Percentiles rank a stretch among this genome's conserved stretches.
Conservation (phyloP, 331 rosid genomes). For the Quercus phellos region DNA sequence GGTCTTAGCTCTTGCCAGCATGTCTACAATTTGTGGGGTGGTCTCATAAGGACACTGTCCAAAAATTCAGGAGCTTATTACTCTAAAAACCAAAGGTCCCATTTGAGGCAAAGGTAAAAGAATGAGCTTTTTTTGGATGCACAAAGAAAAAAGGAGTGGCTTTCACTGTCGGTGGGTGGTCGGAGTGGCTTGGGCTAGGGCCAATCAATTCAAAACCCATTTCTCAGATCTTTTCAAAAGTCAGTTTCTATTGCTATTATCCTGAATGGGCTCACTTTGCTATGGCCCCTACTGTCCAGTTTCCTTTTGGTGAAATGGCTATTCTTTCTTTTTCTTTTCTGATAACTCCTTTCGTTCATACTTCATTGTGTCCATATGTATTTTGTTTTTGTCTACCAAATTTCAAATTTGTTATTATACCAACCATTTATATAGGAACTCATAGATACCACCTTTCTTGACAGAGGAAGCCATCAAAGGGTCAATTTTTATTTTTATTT, state of each 20-base stretch:
- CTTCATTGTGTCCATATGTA: slow-evolving; percentile 24
- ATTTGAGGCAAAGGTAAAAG: slow-evolving; percentile 7
- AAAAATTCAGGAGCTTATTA: slow-evolving; percentile 45
- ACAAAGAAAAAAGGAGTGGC: slow-evolving; percentile 8
- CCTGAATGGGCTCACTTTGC: slow-evolving; percentile 44
- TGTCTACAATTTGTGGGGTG: slow-evolving; percentile 18
- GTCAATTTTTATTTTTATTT: too few relatives aligned
- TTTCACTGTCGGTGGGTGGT: slow-evolving; percentile 51
- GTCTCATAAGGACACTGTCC: slow-evolving; percentile 40
- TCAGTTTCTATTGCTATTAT: slow-evolving; percentile 36
- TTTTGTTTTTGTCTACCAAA: not conserved
- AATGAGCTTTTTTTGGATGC: slow-evolving; percentile 17
- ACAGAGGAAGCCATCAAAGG: too few relatives aligned
- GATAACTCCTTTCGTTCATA: slow-evolving; percentile 8
- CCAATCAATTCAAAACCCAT: not conserved
- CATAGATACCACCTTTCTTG: too few relatives aligned
- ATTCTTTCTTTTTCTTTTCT: slow-evolving; percentile 37
- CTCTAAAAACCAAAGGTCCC: slow-evolving; percentile 32
- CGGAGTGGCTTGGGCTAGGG: slow-evolving; percentile 25
- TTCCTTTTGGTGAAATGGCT: slow-evolving; percentile 36
- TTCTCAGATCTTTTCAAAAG: slow-evolving; percentile 22
- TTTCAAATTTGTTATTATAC: not conserved
- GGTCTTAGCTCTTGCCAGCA: slow-evolving; percentile 52
- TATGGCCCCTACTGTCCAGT: slow-evolving; percentile 43
- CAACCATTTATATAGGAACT: too few relatives aligned